Conservation (phyloP, 192 early-diverging fungal species). For the Chytriomyces sp. region DNA sequence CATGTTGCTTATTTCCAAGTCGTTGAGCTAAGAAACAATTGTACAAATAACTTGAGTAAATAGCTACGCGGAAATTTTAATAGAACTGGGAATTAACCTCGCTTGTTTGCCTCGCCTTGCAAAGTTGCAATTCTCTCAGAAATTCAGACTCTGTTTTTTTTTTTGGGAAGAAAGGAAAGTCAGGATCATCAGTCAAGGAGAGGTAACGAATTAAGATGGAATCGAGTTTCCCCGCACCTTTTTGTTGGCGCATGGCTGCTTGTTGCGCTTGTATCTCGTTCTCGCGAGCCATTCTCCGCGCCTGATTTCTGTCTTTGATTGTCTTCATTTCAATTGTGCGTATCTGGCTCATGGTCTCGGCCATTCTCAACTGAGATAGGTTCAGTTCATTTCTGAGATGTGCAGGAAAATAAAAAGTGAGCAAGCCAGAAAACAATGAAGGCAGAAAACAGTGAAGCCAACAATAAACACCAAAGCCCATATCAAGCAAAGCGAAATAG, state of each 20-base stretch:
- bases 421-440: neutral
- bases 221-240: too few species aligned
- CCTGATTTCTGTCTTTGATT: slow-evolving; percentile 38
- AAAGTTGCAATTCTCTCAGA: slow-evolving; percentile 37
- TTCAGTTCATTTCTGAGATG: slow-evolving; percentile 28
- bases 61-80: too few species aligned
- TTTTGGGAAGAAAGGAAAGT: neutral
- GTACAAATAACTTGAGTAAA: neutral
- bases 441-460: neutral
- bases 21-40: slow-evolving; percentile 23
- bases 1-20: slow-evolving; percentile 34
- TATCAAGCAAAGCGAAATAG: neutral
- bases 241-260: slow-evolving; percentile 37
- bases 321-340: slow-evolving; percentile 33
- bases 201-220: neutral
- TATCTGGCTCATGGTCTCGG: slow-evolving; percentile 34
- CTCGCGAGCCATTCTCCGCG: slow-evolving; percentile 32
- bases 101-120: slow-evolving; percentile 35
- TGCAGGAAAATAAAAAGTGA: neutral
- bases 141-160: slow-evolving; percentile 33
- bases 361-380: slow-evolving; percentile 29
- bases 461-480: neutral
- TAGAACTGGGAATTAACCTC: slow-evolving; percentile 8
- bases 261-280: slow-evolving; percentile 37
- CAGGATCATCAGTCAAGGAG: neutral